Evolutionary conservation across 352 stramenopile species (phyloP), one percentile per base, ranked within the genome.

Genomic region (Phytopythium delawarense): DNA sequence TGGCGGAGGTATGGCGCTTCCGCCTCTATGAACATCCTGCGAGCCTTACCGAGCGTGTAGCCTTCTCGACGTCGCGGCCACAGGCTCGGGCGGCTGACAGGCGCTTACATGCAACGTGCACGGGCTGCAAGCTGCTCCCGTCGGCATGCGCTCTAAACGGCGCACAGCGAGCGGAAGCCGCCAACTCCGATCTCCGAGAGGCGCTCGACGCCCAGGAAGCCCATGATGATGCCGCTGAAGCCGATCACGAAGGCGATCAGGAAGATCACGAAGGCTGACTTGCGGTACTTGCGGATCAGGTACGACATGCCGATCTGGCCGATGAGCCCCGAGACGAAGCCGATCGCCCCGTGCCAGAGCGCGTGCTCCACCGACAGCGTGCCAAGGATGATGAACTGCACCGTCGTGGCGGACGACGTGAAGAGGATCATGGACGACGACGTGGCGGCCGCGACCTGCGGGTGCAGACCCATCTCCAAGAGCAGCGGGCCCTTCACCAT

Each of bases 401-500:
- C 97, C 23, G 96, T 98, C 9, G 96, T 98, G 7, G 95, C 93
- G 15, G 96, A 98, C 34, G 93, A 98, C 12, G 92, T 98, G 59
- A 98, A 90, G 8, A 98, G 70, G 66, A 98, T 96, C 92, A 98
- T 98, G 2, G 84, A 92, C 20, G 89, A 93, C 20, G 87, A 96
- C 6, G 92, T 97, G 0, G 90, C 92, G 13, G 86, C 89, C 9
- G 87, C 85, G 0, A 98, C 90, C 51, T 91, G 79, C 18, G 92
- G 92, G 40, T 96, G 60, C 39, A 97, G 69, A 1, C 90, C 89
- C 79, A 97, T 97, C 55, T 96, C 86, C 2, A 98, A 59, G 49
- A 98, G 84, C 21, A 98, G 58, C 12, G 92, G 92, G 11, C 89
- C 88, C 49, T 97, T 88, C 8, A 98, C 86, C 86, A 97, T 98